These are phyloP conservation scores for Lactarius akahatsu DNA, from an alignment of 768 basidiomycete genomes.

Conservation along the genomic window DNA sequence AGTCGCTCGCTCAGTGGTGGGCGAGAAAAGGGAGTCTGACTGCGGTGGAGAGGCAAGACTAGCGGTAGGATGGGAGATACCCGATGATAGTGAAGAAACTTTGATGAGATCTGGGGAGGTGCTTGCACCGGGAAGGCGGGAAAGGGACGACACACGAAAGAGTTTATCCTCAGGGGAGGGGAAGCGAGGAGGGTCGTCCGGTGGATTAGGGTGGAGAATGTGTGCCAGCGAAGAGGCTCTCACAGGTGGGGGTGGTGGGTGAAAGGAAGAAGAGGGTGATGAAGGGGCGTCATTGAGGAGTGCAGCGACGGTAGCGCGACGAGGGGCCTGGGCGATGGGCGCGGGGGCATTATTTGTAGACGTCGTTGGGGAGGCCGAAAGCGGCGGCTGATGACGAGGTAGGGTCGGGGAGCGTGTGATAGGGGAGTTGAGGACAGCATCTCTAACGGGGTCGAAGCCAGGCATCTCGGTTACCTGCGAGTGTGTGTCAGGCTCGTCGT, in stretches of 20 bases:
- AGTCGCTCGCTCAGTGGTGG: slow-evolving; percentile 14
- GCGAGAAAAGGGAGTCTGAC: slow-evolving; percentile 26
- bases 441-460: slow-evolving; percentile 83
- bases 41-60: slow-evolving; percentile 20
- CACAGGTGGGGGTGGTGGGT: slow-evolving; percentile 18
- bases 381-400: slow-evolving; percentile 32
- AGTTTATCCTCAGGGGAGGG: slow-evolving; percentile 29
- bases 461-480: slow-evolving; percentile 46
- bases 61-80: slow-evolving; percentile 7
- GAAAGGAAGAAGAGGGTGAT: slow-evolving; percentile 29
- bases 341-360: slow-evolving; percentile 41
- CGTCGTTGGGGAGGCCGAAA: slow-evolving; percentile 35
- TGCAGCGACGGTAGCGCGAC: slow-evolving; percentile 74
- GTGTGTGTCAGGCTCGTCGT: slow-evolving; percentile 14
- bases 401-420: slow-evolving; percentile 48
- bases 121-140: slow-evolving; percentile 12
- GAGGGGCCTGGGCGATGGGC: slow-evolving; percentile 39
- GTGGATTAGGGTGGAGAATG: slow-evolving; percentile 30
- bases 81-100: slow-evolving; percentile 8
- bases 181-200: slow-evolving; percentile 26
- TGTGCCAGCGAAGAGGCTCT: slow-evolving; percentile 31
- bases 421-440: slow-evolving; percentile 81
- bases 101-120: slow-evolving; percentile 15
- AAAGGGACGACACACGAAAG: slow-evolving; percentile 26
- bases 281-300: slow-evolving; percentile 64